Conservation (phyloP, 306 rosid species). For the Glycine soja region DNA sequence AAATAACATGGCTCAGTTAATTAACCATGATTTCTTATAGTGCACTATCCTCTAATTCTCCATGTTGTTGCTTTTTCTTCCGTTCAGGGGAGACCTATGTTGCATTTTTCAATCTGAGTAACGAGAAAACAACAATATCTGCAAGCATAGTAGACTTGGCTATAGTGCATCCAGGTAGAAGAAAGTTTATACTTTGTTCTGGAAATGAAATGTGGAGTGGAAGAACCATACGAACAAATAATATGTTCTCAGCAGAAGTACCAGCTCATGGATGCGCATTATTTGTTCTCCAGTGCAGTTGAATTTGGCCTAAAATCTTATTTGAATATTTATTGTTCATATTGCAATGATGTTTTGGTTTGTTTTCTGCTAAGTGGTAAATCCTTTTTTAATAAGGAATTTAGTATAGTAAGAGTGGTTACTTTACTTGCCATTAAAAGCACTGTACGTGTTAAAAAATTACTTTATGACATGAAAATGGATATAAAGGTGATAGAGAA, state of each 20-base stretch:
- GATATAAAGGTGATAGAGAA: no score
- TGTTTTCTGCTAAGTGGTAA: not conserved
- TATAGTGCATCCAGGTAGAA: constrained; percentile 39
- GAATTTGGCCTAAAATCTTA: not conserved
- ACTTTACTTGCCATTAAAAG: no score
- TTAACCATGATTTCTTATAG: not conserved
- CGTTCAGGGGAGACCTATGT: constrained; percentile 56
- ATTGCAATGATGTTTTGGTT: not conserved
- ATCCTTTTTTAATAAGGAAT: not conserved
- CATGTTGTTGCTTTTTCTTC: not conserved
- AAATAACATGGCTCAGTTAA: not conserved
- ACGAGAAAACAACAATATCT: constrained; percentile 42
- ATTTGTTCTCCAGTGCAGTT: constrained; percentile 41
- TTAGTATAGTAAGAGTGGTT: not conserved
- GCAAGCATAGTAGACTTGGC: constrained; percentile 50
- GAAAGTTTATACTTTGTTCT: constrained; percentile 28
- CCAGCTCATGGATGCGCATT: constrained; percentile 57
- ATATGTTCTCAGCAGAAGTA: constrained; percentile 45
- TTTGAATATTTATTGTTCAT: not conserved
- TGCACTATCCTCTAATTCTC: not conserved
- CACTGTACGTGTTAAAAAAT: no score
- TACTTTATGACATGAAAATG: no score
- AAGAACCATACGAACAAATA: not conserved
- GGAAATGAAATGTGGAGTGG: constrained; percentile 59
- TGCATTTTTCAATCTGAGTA: constrained; percentile 65